Percentiles rank a stretch among this genome's conserved stretches.
phyloP scores from a whole-genome alignment of 164 flowering plant genomes.

The Dillenia suffruticosa region DNA sequence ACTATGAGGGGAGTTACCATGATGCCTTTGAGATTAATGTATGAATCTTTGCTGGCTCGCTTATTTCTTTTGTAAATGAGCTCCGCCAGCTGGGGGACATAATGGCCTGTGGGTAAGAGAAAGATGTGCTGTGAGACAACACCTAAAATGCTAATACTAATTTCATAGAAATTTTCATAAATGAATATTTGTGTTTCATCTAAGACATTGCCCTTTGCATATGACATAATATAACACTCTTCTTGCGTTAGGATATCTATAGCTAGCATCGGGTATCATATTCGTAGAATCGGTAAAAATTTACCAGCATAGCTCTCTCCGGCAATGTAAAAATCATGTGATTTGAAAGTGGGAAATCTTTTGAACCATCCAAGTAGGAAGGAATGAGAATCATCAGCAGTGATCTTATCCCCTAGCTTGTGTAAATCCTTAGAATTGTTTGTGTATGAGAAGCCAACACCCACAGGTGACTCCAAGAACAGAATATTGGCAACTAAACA shows the following conservation, averaged over 20 bases:
- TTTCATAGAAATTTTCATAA: no score
- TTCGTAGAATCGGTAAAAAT: not conserved
- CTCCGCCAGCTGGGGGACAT: constrained; percentile 64
- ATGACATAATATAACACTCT: no score
- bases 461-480: constrained; percentile 60
- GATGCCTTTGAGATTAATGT: constrained; percentile 61
- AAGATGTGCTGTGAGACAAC: not conserved
- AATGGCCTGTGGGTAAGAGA: constrained; percentile 41
- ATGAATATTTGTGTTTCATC: no score
- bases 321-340: constrained; percentile 46
- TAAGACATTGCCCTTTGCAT: no score
- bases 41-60: constrained; percentile 23
- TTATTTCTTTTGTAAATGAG: constrained; percentile 47
- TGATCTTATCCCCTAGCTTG: constrained; percentile 37
- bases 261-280: no score
- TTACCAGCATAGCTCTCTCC: constrained; percentile 72
- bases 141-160: not conserved
- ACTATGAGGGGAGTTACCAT: constrained; percentile 31
- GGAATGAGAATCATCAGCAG: constrained; percentile 47
- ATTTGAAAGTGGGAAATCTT: constrained; percentile 43
- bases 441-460: constrained; percentile 61
- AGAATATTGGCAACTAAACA: constrained; percentile 49
- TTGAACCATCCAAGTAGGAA: constrained; percentile 52
- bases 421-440: constrained; percentile 37
- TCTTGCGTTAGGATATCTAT: no score